Evolutionary conservation across 169 alveolate species (phyloP).

Genomic region (Eimeria sp.): DNA sequence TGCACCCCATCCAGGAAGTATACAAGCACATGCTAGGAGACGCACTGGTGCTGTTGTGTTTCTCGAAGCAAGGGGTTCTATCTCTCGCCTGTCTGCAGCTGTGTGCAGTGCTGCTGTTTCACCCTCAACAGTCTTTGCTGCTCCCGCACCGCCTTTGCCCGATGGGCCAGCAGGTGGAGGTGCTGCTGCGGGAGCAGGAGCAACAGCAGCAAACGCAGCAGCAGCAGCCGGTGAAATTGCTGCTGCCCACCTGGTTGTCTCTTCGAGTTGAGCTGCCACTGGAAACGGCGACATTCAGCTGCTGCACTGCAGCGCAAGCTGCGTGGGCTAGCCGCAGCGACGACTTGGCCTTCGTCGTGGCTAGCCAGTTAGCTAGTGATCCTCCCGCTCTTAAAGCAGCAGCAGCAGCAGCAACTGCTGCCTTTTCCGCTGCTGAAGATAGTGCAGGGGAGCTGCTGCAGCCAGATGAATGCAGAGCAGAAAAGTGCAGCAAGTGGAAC

Average conservation of each 20-base stretch:
- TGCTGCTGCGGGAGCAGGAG: conserved; percentile 12
- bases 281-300: neutral
- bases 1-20: conserved; percentile 27
- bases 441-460: neutral
- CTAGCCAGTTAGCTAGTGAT: conserved; percentile 22
- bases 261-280: conserved; percentile 62
- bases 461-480: neutral
- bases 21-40: conserved; percentile 64
- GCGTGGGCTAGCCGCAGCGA: conserved; percentile 71
- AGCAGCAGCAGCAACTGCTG: conserved; percentile 56
- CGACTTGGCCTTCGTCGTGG: conserved; percentile 46
- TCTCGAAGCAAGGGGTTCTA: neutral
- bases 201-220: conserved; percentile 28
- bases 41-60: conserved; percentile 17
- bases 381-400: conserved; percentile 35
- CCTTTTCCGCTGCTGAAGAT: conserved; percentile 9
- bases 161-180: conserved; percentile 31
- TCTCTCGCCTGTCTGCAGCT: conserved; percentile 46
- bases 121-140: conserved; percentile 72
- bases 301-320: conserved; percentile 68
- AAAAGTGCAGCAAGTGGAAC: conserved; percentile 22
- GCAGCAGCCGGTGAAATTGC: conserved; percentile 17
- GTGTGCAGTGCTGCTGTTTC: conserved; percentile 39
- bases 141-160: conserved; percentile 46
- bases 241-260: conserved; percentile 57